A percentile compares a stretch with the other conserved stretches of the same genome.
These are phyloP conservation scores for Phalaenopsis hybrid DNA, from an alignment of 116 monocot genomes.

Conservation along the genomic window DNA sequence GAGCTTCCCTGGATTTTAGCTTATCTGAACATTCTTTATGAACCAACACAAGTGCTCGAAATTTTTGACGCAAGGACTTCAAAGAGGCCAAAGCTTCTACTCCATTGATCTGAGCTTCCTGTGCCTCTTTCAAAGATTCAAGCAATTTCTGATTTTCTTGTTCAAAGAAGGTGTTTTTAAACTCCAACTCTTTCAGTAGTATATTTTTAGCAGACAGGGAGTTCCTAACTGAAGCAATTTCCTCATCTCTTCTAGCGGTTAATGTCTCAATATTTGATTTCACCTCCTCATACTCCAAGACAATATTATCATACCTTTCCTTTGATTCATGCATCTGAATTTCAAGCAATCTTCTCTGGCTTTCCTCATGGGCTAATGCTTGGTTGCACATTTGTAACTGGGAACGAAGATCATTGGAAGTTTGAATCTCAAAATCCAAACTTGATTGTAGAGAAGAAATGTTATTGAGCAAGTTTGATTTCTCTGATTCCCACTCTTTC, in stretches of 20 bases:
- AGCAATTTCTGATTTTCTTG: conserved; percentile 71
- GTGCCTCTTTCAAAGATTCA: conserved; percentile 48
- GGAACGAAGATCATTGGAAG: conserved; percentile 36
- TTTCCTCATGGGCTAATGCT: conserved; percentile 76
- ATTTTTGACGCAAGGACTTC: conserved; percentile 46
- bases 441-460: conserved; percentile 45
- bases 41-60: conserved; percentile 47
- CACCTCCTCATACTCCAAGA: conserved; percentile 53
- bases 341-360: conserved; percentile 73
- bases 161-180: conserved; percentile 37
- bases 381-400: conserved; percentile 70
- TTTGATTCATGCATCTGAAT: conserved; percentile 53
- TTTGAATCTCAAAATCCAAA: conserved; percentile 49
- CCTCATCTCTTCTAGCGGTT: conserved; percentile 45
- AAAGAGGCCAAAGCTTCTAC: conserved; percentile 38
- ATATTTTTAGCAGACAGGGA: conserved; percentile 50
- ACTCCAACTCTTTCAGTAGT: conserved; percentile 54
- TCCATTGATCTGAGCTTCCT: conserved; percentile 50
- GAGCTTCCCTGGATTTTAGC: conserved; percentile 44
- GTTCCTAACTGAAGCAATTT: conserved; percentile 62
- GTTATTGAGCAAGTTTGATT: conserved; percentile 37
- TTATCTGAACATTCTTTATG: conserved; percentile 53
- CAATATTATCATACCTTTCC: conserved; percentile 35
- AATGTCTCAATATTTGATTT: conserved; percentile 29
- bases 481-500: conserved; percentile 62